Evolutionary conservation across 139 green algal genomes (phyloP).

Genomic region (Picochlorum sp.): DNA sequence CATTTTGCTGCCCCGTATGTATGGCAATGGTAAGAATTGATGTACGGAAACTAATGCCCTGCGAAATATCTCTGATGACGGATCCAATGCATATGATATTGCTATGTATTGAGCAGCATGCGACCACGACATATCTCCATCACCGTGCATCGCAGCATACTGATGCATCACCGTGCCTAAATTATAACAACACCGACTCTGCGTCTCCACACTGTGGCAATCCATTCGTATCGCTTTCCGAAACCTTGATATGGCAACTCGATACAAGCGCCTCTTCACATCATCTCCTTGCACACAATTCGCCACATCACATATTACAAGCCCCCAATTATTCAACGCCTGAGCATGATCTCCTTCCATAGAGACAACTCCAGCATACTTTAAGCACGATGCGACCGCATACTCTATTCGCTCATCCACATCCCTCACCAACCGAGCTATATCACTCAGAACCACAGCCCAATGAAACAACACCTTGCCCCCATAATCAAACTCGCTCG

Average conservation of each 20-base stretch:
- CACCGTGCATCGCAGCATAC: too few relatives aligned
- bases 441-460: slow-evolving; percentile 64
- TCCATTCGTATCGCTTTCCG: slow-evolving; percentile 2
- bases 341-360: slow-evolving; percentile 48
- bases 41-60: neutral
- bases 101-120: slow-evolving; percentile 8
- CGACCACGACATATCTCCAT: neutral
- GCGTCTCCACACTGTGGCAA: too few relatives aligned
- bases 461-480: slow-evolving; percentile 57
- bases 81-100: slow-evolving; percentile 17
- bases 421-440: slow-evolving; percentile 35
- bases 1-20: neutral
- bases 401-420: slow-evolving; percentile 4
- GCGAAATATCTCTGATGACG: slow-evolving; percentile 3
- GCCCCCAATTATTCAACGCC: slow-evolving; percentile 78
- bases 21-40: slow-evolving; percentile 6
- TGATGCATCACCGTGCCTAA: too few relatives aligned
- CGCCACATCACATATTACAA: slow-evolving; percentile 60
- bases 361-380: slow-evolving; percentile 56
- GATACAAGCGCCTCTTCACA: neutral
- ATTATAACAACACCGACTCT: too few relatives aligned
- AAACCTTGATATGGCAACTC: neutral
- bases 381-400: slow-evolving; percentile 39
- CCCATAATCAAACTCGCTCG: too few relatives aligned
- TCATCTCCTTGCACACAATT: slow-evolving; percentile 17